These are phyloP conservation scores for Lathyrus sativus DNA, from an alignment of 306 rosid genomes.

Conservation along the genomic window DNA sequence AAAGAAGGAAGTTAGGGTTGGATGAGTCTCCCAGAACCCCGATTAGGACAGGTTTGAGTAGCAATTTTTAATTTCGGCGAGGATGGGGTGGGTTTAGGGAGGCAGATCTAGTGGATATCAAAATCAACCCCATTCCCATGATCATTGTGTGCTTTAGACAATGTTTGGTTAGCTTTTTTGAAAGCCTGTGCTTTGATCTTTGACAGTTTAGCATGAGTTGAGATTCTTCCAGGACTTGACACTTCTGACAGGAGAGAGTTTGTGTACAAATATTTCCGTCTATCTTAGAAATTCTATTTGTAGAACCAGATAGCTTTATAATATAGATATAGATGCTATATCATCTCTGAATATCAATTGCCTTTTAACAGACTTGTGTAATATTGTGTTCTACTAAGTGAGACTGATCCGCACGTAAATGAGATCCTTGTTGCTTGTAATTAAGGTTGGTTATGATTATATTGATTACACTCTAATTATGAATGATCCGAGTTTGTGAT, in stretches of 20 bases:
- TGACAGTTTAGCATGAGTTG: neutral
- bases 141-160: neutral
- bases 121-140: neutral
- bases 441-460: slow-evolving; percentile 20
- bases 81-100: neutral
- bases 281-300: neutral
- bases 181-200: slow-evolving; percentile 6
- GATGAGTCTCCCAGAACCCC: neutral
- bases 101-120: neutral
- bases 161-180: neutral
- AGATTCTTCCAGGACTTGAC: neutral
- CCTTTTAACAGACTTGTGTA: slow-evolving; percentile 17
- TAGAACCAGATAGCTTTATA: slow-evolving; percentile 4
- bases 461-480: slow-evolving; percentile 21
- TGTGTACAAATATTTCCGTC: slow-evolving; percentile 11
- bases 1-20: neutral
- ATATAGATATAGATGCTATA: slow-evolving; percentile 2
- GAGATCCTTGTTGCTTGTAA: slow-evolving; percentile 13
- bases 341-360: slow-evolving; percentile 30
- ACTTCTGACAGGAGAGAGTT: neutral
- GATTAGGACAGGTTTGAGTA: neutral
- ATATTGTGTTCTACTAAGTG: neutral
- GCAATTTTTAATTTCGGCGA: neutral
- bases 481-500: slow-evolving; percentile 18
- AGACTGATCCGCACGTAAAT: slow-evolving; percentile 13